Evolutionary conservation across 2,329 filamentous ascomycete genomes (phyloP).

Genomic region (Didymella keratinophila): DNA sequence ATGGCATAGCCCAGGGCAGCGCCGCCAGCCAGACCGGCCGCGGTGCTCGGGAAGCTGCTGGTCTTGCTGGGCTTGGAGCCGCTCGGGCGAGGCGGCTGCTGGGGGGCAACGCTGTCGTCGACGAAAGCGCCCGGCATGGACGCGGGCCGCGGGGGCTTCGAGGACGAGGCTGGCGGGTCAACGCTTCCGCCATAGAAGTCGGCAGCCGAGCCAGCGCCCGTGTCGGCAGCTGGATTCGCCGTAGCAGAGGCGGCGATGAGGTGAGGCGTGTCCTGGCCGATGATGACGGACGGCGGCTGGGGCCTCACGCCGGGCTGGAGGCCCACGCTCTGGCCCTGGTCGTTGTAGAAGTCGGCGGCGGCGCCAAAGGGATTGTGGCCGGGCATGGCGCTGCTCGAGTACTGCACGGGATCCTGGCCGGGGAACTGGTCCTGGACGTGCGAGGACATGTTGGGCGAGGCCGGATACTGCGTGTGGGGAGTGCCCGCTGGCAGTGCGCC

Average conservation of each 20-base stretch:
- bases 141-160: constrained; percentile 48
- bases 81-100: constrained; percentile 44
- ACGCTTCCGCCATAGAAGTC: constrained; percentile 59
- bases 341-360: constrained; percentile 69
- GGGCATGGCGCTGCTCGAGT: constrained; percentile 57
- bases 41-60: constrained; percentile 43
- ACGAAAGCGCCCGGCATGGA: constrained; percentile 50
- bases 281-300: constrained; percentile 60
- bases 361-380: constrained; percentile 56
- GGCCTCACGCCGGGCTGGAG: constrained; percentile 68
- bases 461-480: constrained; percentile 1
- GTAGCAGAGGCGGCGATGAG: constrained; percentile 61
- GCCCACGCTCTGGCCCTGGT: constrained; percentile 67
- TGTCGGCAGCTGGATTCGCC: constrained; percentile 65
- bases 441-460: constrained; percentile 46
- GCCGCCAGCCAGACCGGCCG: constrained; percentile 49
- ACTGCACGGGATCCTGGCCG: constrained; percentile 61
- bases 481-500: constrained; percentile 41
- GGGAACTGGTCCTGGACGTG: constrained; percentile 67
- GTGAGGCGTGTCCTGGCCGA: constrained; percentile 62
- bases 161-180: constrained; percentile 29
- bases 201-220: constrained; percentile 66
- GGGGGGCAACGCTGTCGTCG: constrained; percentile 41
- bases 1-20: constrained; percentile 55
- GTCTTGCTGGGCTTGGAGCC: constrained; percentile 37